Evolutionary conservation across 2,329 filamentous ascomycete genomes (phyloP).

Genomic region (Colletotrichum viniferum): DNA sequence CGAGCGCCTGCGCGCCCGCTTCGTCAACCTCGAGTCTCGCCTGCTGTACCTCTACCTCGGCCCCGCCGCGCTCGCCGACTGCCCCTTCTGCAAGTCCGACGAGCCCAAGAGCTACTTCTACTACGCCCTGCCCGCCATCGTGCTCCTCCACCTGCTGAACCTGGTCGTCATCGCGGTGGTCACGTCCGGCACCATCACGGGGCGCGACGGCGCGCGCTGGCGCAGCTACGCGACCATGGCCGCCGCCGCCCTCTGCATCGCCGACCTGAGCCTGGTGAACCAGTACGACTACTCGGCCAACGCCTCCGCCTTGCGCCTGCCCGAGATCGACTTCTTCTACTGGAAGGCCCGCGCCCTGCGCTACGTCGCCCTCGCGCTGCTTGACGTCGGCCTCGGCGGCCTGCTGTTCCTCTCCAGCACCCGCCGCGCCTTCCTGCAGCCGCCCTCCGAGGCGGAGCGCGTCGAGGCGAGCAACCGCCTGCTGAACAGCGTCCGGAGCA

Average conservation of each 20-base stretch:
- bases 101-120: constrained; percentile 74
- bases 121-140: constrained; percentile 77
- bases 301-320: constrained; percentile 61
- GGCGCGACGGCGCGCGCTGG: constrained; percentile 69
- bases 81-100: constrained; percentile 81
- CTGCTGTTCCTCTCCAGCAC: constrained; percentile 80
- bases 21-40: constrained; percentile 73
- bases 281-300: constrained; percentile 72
- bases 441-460: constrained; percentile 66
- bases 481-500: constrained; percentile 66
- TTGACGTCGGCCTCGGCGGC: constrained; percentile 68
- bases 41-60: constrained; percentile 86
- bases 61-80: constrained; percentile 72
- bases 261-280: constrained; percentile 70
- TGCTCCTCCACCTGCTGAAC: constrained; percentile 82
- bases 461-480: constrained; percentile 63
- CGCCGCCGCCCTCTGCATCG: constrained; percentile 58
- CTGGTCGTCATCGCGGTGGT: constrained; percentile 72
- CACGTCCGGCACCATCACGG: constrained; percentile 72
- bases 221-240: constrained; percentile 71
- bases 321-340: constrained; percentile 72
- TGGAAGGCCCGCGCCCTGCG: constrained; percentile 72
- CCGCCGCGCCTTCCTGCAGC: constrained; percentile 74
- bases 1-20: constrained; percentile 66
- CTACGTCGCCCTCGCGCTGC: constrained; percentile 63